Conservation (phyloP, 306 rosid genomes). For the Quercus robur region DNA sequence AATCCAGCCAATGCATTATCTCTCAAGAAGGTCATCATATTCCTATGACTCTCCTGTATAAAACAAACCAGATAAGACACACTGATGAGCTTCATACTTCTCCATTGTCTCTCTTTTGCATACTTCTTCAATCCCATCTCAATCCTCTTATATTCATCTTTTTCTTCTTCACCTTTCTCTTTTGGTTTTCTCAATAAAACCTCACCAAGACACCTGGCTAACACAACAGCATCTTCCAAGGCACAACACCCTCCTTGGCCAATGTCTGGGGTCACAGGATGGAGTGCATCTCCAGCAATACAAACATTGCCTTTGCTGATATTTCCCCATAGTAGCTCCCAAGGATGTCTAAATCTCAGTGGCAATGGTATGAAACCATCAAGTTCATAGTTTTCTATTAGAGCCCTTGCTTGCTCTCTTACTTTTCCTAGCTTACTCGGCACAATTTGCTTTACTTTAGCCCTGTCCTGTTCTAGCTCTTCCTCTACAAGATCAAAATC, state of each 20-base stretch:
- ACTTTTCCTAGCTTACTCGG: slow-evolving; percentile 28
- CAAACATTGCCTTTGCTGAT: slow-evolving; percentile 65
- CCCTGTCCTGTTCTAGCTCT: slow-evolving; percentile 13
- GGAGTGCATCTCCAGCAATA: slow-evolving; percentile 70
- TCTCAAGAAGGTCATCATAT: background rate
- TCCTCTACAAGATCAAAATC: slow-evolving; percentile 3
- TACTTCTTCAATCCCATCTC: slow-evolving; percentile 31
- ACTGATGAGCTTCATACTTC: background rate
- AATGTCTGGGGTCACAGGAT: slow-evolving; percentile 65
- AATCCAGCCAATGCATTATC: background rate
- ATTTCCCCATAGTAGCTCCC: slow-evolving; percentile 62
- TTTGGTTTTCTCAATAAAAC: slow-evolving; percentile 3
- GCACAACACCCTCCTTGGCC: slow-evolving; percentile 71
- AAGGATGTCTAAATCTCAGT: slow-evolving; percentile 53
- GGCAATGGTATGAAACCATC: slow-evolving; percentile 32
- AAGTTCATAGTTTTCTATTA: slow-evolving; percentile 15
- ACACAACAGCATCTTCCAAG: slow-evolving; percentile 56
- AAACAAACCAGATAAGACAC: background rate
- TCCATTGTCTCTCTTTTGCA: slow-evolving; percentile 19
- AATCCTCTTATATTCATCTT: slow-evolving; percentile 12
- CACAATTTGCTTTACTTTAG: slow-evolving; percentile 19
- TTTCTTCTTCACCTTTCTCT: background rate
- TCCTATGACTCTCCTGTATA: background rate
- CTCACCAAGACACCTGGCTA: slow-evolving; percentile 27
- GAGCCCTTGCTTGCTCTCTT: slow-evolving; percentile 3